Percentiles rank a stretch among this genome's conserved stretches.
These are phyloP conservation scores for Phascolomyces articulosus DNA, from an alignment of 371 early-diverging fungal genomes.

Conservation along the genomic window DNA sequence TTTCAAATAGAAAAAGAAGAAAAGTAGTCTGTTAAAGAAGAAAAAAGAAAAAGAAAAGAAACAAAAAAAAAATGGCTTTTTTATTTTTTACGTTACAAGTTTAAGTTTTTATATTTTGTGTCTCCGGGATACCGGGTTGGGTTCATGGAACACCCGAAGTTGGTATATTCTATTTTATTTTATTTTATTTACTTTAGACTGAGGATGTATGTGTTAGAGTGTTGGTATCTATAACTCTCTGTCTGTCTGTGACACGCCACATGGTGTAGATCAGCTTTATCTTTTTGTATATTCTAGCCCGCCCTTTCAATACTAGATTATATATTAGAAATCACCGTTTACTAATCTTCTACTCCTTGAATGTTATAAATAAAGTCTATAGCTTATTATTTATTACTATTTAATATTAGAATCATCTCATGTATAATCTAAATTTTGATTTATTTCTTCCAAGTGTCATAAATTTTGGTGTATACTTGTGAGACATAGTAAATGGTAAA, in stretches of 20 bases:
- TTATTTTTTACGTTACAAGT: background rate
- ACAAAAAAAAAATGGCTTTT: background rate
- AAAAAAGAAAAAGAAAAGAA: background rate
- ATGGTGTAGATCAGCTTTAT: conserved; percentile 2
- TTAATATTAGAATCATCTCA: too few species aligned
- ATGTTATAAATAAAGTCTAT: background rate
- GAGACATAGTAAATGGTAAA: conserved; percentile 4
- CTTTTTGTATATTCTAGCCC: background rate
- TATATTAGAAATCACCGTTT: background rate
- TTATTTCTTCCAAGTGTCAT: background rate
- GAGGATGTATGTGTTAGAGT: background rate
- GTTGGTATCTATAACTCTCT: background rate
- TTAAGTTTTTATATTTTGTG: conserved; percentile 3
- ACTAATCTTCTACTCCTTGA: background rate
- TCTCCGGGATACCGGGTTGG: conserved; percentile 2
- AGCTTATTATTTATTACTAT: background rate
- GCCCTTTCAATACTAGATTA: background rate
- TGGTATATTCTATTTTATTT: conserved; percentile 3
- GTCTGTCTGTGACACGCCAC: conserved; percentile 6
- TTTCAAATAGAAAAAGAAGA: background rate
- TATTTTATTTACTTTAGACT: background rate
- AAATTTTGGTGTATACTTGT: background rate
- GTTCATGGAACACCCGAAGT: conserved; percentile 9
- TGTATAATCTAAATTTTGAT: background rate
- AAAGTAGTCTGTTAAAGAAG: background rate